These are phyloP conservation scores for Friedmanniomyces simplex DNA, from an alignment of 495 filamentous ascomycete genomes.

Conservation along the genomic window DNA sequence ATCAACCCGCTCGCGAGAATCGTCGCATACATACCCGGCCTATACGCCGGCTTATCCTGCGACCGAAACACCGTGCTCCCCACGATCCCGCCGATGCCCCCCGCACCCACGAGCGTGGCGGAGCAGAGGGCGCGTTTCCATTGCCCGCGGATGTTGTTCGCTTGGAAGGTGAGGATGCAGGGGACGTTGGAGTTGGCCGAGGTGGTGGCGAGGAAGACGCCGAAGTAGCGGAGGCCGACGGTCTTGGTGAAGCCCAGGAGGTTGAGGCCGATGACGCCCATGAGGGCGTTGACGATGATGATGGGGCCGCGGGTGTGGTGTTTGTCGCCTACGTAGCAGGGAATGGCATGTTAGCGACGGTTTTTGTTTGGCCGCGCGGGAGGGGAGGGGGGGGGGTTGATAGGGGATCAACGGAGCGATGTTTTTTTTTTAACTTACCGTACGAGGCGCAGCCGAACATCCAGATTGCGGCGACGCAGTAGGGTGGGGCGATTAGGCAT, in stretches of 20 bases:
- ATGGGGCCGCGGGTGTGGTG: slow-evolving; percentile 48
- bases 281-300: slow-evolving; percentile 43
- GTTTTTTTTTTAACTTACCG: no score
- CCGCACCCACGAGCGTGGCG: slow-evolving; percentile 45
- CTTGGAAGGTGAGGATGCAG: slow-evolving; percentile 41
- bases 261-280: slow-evolving; percentile 39
- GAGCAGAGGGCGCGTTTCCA: slow-evolving; percentile 54
- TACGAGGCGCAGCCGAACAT: slow-evolving; percentile 45
- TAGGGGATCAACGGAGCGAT: no score
- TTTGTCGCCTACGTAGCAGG: slow-evolving; percentile 36
- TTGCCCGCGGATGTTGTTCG: slow-evolving; percentile 39
- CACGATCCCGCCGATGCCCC: slow-evolving; percentile 51
- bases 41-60: slow-evolving; percentile 47
- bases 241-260: slow-evolving; percentile 44
- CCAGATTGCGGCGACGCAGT: slow-evolving; percentile 47
- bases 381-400: background rate
- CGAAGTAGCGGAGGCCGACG: slow-evolving; percentile 48
- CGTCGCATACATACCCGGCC: slow-evolving; percentile 42
- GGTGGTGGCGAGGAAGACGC: slow-evolving; percentile 52
- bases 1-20: slow-evolving; percentile 39
- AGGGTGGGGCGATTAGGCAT: slow-evolving; percentile 56
- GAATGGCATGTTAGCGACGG: background rate
- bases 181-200: slow-evolving; percentile 54
- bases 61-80: slow-evolving; percentile 47
- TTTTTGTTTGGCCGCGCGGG: no score